These are phyloP conservation scores for Parmelia sp. DNA, from an alignment of 495 filamentous ascomycete species.

Conservation along the genomic window DNA sequence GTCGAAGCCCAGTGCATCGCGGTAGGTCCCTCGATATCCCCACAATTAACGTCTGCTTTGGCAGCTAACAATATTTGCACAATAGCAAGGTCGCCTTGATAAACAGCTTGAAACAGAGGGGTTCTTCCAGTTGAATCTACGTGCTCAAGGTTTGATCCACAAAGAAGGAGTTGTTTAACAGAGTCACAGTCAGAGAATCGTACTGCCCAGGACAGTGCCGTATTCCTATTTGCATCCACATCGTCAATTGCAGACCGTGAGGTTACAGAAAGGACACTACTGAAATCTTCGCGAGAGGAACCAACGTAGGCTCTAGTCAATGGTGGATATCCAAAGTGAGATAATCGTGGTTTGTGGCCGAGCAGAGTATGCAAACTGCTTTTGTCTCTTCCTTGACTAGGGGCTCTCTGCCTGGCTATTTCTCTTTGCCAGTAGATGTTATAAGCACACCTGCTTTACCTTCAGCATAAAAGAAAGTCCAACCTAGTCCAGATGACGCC, in stretches of 20 bases:
- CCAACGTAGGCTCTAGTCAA: background rate
- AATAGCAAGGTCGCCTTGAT: background rate
- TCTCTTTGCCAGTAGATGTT: background rate
- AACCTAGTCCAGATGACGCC: background rate
- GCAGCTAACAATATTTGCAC: conserved; percentile 1
- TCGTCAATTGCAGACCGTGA: conserved; percentile 6
- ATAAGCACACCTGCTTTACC: background rate
- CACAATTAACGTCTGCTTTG: conserved; percentile 10
- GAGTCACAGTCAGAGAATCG: background rate
- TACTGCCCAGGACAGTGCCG: conserved; percentile 11
- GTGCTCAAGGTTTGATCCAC: conserved; percentile 12
- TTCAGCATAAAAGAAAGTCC: background rate
- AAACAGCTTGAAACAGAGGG: background rate
- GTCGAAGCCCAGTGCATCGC: background rate
- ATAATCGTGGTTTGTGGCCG: background rate
- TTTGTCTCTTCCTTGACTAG: background rate
- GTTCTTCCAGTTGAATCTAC: background rate
- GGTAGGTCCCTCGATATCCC: background rate
- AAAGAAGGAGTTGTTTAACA: conserved; percentile 8
- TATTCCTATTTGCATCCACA: conserved; percentile 6
- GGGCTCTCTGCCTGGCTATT: accelerated
- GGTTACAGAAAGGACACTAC: background rate
- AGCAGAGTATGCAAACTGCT: background rate
- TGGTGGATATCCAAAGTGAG: background rate
- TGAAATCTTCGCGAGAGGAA: background rate